Evolutionary conservation across 208 protist genomes (phyloP).

Genomic region (Kentomonas sorsogonicus): DNA sequence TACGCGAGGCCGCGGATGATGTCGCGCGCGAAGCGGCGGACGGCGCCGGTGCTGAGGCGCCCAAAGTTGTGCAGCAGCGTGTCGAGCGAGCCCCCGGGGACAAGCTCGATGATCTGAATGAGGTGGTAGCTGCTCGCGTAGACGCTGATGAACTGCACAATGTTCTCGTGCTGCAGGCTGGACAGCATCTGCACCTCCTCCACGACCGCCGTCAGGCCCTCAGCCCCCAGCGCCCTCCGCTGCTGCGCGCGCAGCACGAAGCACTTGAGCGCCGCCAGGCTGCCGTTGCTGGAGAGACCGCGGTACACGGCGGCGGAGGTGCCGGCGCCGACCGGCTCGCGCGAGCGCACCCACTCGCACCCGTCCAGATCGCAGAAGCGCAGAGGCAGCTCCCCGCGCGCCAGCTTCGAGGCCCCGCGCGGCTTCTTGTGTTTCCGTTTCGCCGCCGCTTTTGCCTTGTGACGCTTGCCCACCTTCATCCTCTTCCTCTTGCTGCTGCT

Average conservation of each 20-base stretch:
- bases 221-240: no score
- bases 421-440: constrained; percentile 4
- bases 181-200: constrained; percentile 62
- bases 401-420: not conserved
- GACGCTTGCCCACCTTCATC: constrained; percentile 3
- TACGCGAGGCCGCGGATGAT: constrained; percentile 61
- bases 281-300: constrained; percentile 49
- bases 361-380: constrained; percentile 51
- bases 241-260: constrained; percentile 47
- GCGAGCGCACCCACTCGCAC: constrained; percentile 52
- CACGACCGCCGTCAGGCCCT: constrained; percentile 38
- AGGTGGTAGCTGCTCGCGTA: constrained; percentile 44
- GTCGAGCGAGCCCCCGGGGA: constrained; percentile 75
- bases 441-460: not conserved
- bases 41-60: constrained; percentile 19
- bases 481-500: constrained; percentile 18
- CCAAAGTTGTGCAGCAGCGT: constrained; percentile 61
- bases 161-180: constrained; percentile 69
- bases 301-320: constrained; percentile 64
- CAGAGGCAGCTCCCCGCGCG: constrained; percentile 57
- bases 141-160: constrained; percentile 74
- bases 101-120: constrained; percentile 78
- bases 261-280: constrained; percentile 72
- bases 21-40: constrained; percentile 64
- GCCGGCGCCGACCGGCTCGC: constrained; percentile 37